Conservation (phyloP, 768 basidiomycete genomes). For the Lentinula boryana region DNA sequence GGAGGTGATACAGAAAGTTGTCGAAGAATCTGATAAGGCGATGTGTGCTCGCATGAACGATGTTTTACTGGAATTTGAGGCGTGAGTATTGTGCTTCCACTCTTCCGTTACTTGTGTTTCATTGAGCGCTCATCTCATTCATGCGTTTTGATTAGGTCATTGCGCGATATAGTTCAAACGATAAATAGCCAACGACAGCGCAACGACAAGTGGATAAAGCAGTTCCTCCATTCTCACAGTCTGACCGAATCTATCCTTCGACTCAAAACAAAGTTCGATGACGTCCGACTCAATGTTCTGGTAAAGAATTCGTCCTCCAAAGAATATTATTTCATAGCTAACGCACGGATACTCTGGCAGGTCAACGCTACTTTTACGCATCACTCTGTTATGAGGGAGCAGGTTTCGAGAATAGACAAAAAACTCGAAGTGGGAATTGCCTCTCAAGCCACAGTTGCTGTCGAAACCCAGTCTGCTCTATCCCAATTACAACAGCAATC, state of each 20-base stretch:
- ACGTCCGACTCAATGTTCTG: neutral
- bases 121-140: no score
- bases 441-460: neutral
- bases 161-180: neutral
- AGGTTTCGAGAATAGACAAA: neutral
- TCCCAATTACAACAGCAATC: neutral
- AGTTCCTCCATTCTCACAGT: neutral
- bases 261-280: neutral
- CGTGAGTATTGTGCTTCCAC: neutral
- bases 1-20: neutral
- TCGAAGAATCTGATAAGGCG: neutral
- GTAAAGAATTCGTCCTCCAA: neutral
- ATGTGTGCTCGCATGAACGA: neutral
- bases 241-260: neutral
- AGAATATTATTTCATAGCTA: neutral
- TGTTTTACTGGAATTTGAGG: neutral
- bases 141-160: neutral
- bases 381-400: neutral
- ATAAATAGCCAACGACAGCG: neutral
- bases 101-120: neutral
- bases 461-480: neutral
- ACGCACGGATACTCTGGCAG: neutral
- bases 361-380: neutral
- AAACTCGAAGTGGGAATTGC: neutral
- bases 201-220: neutral